Conservation (phyloP, 768 basidiomycete species). For the Sarcomyxa edulis region DNA sequence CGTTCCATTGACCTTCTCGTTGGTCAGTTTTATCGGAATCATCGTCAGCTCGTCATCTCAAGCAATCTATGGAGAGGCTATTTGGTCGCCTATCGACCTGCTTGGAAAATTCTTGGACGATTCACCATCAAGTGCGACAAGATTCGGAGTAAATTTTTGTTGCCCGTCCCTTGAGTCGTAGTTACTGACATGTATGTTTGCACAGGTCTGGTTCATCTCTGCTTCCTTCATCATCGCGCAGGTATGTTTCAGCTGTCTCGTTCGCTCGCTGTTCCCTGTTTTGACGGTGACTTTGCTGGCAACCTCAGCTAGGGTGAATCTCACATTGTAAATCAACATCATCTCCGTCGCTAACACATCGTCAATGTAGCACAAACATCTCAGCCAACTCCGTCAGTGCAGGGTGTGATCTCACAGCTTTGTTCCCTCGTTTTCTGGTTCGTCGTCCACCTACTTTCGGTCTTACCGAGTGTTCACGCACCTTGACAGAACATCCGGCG, state of each 20-base stretch:
- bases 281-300: too few species aligned
- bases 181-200: conserved; percentile 2
- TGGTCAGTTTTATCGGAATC: conserved; percentile 78
- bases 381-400: conserved; percentile 81
- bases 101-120: conserved; percentile 65
- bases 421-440: conserved; percentile 72
- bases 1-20: conserved; percentile 65
- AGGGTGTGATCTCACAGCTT: conserved; percentile 77
- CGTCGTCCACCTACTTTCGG: conserved; percentile 14
- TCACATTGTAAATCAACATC: not conserved
- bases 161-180: not conserved
- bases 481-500: conserved; percentile 73
- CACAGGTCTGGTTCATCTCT: conserved; percentile 72
- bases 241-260: conserved; percentile 21
- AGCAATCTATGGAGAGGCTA: conserved; percentile 68
- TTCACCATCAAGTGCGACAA: conserved; percentile 53
- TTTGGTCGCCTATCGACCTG: conserved; percentile 78
- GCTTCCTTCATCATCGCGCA: conserved; percentile 78
- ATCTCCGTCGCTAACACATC: not conserved
- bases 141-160: conserved; percentile 48
- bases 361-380: conserved; percentile 59
- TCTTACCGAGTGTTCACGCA: too few species aligned
- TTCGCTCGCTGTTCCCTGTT: not conserved
- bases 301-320: conserved; percentile 13
- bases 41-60: conserved; percentile 76